Base-by-base conservation (phyloP, 441 rosid species). In the Pelargonium australe region DNA sequence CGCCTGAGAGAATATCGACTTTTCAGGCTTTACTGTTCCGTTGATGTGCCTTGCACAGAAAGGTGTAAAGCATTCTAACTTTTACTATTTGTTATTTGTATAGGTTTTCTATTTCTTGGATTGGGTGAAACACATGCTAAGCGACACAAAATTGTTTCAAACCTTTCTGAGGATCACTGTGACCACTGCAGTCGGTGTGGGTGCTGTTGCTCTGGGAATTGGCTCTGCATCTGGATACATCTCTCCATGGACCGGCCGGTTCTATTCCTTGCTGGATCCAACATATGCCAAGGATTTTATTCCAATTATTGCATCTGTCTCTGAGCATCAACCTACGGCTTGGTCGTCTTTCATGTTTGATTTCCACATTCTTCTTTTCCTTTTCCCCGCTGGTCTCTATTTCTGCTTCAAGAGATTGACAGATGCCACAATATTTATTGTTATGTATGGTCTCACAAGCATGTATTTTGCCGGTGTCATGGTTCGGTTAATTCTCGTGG, bases 271-370 rank as follows among this genome's bases (percentile, higher is more conserved):
- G 77, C 86, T 92, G 77, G 99, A 95, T 73, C 99, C 99, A 2
- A 95, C 99, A 5, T 94, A 95, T 1, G 98, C 99, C 1, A 95
- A 95, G 83, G 98, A 88, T 83, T 95, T 92, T 72, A 95, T 92
- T 68, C 99, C 99, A 51, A 95, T 92, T 55, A 95, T 92, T 76
- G 99, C 99, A 14, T 95, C 99, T 67, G 99, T 95, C 64, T 95
- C 99, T 17, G 98, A 95, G 87, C 99, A 95, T 86, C 99, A 95
- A 80, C 99, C 99, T 61, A 95, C 99, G 0, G 99, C 99, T 0
- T 95, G 99, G 98, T 95, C 99, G 44, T 95, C 99, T 66, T 95
- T 92, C 87, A 92, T 92, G 99, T 95, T 92, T 77, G 99, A 95
- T 69, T 95, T 87, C 75, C 99, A 92, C 70, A 95, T 92, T 70